A percentile compares a stretch with the other conserved stretches of the same genome.
Conservation (phyloP, 768 basidiomycete species). For the Fomitopsis pulvina region DNA sequence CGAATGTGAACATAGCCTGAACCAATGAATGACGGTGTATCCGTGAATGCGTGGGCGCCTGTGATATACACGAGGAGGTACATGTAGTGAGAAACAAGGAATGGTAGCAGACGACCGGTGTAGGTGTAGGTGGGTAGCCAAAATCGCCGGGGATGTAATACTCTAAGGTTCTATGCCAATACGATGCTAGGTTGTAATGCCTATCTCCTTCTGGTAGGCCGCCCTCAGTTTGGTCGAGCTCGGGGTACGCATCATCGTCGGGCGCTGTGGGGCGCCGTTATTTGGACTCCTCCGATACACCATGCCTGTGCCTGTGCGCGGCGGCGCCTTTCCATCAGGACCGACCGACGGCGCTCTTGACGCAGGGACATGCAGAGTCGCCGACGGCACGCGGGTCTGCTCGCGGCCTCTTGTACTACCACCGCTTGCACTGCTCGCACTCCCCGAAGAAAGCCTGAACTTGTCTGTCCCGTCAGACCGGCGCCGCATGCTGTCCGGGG, state of each 20-base stretch:
- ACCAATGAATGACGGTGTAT: not conserved
- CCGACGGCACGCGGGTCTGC: not conserved
- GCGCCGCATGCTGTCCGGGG: not conserved
- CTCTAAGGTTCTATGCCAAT: not conserved
- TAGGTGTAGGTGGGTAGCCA: not conserved
- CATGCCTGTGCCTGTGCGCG: constrained; percentile 69
- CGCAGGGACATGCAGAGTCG: not conserved
- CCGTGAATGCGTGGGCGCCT: constrained; percentile 1
- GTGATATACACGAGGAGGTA: constrained; percentile 1
- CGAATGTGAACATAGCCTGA: not conserved
- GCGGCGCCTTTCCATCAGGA: constrained; percentile 28
- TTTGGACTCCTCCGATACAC: constrained; percentile 38
- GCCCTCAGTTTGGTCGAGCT: constrained; percentile 13
- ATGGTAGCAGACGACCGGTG: not conserved
- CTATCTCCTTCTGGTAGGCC: constrained; percentile 8
- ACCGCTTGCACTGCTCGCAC: not conserved
- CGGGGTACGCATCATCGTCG: constrained; percentile 18
- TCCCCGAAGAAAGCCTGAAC: not conserved
- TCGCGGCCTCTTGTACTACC: not conserved
- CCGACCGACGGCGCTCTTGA: not conserved
- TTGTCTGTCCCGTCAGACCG: not conserved
- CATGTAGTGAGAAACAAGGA: not conserved
- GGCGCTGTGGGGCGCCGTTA: constrained; percentile 8
- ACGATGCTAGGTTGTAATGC: constrained; percentile 8
- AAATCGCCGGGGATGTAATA: not conserved